These are phyloP conservation scores for Nakazawaea anatomiae DNA, from an alignment of 805 yeast species.

Conservation along the genomic window DNA sequence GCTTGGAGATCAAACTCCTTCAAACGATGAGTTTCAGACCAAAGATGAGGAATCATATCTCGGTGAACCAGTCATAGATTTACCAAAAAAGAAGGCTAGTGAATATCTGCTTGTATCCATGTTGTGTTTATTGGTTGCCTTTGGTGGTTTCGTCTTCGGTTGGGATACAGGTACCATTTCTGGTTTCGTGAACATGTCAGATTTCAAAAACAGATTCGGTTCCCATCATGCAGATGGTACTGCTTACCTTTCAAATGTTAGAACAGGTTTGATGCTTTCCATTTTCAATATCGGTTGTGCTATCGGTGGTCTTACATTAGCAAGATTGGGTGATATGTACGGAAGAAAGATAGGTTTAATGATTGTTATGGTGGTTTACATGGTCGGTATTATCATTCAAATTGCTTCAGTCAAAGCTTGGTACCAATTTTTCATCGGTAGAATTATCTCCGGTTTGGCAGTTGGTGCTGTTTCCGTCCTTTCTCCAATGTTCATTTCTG, in stretches of 20 bases:
- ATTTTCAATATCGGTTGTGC: constrained; percentile 71
- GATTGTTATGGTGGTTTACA: constrained; percentile 48
- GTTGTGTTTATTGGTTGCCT: constrained; percentile 54
- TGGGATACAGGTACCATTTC: constrained; percentile 78
- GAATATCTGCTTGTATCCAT: constrained; percentile 21
- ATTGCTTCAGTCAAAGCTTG: constrained; percentile 47
- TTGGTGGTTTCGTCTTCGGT: constrained; percentile 75
- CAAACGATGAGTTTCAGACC: constrained; percentile 4
- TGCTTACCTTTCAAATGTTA: constrained; percentile 39
- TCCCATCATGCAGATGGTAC: constrained; percentile 31
- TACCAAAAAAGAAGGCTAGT: constrained; percentile 18
- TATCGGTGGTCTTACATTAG: constrained; percentile 58
- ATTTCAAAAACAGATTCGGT: constrained; percentile 51
- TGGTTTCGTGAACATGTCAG: constrained; percentile 62
- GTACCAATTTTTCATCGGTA: constrained; percentile 62
- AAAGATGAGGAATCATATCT: not conserved
- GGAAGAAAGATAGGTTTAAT: constrained; percentile 58
- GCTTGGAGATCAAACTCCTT: constrained; percentile 8
- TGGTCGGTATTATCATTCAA: constrained; percentile 56
- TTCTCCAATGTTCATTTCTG: constrained; percentile 57
- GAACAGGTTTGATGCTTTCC: constrained; percentile 60
- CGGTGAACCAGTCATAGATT: constrained; percentile 10
- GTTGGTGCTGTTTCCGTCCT: constrained; percentile 52
- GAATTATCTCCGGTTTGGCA: constrained; percentile 51
- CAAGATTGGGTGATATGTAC: constrained; percentile 49